Base-by-base conservation (phyloP, 1,284 basidiomycete species). In the Malassezia sympodialis region DNA sequence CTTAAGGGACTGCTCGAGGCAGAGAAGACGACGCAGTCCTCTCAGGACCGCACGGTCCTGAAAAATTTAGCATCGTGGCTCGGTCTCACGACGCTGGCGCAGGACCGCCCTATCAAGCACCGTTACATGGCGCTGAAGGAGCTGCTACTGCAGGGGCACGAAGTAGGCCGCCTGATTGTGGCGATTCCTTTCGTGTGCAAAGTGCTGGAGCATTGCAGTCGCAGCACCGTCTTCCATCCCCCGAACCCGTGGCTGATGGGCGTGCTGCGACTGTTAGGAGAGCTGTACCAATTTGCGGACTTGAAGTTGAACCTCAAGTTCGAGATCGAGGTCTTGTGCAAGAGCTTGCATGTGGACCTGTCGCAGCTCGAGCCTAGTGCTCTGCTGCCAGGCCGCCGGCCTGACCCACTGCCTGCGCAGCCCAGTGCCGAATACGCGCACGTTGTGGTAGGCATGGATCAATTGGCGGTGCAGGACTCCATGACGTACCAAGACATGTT, bases 211-310 rank as follows among this genome's bases (percentile, higher is more conserved):
- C 88, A 88, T 49, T 91, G 88, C 66, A 81, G 84, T 51, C 84
- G 85, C 70, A 96, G 90, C 40, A 84, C 80, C 60, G 88, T 98
- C 32, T 99, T 98, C 82, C 84, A 82, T 68, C 86, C 88, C 15
- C 94, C 94, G 24, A 99, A 98, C 76, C 94, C 94, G 1, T 99
- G 94, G 94, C 77, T 99, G 53, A 90, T 94, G 85, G 91, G 87
- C 0, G 87, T 98, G 59, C 80, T 98, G 63, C 83, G 86, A 60
- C 80, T 98, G 24, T 82, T 98, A 46, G 88, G 85, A 37, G 94
- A 99, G 76, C 81, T 99, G 19, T 98, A 99, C 76, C 89, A 93
- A 72, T 94, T 85, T 67, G 93, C 90, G 3, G 91, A 98, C 68
- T 81, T 98, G 60, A 94, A 96, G 77, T 80, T 98, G 58, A 96